Conservation (phyloP, 495 filamentous ascomycete genomes). For the Pseudevernia furfuracea region DNA sequence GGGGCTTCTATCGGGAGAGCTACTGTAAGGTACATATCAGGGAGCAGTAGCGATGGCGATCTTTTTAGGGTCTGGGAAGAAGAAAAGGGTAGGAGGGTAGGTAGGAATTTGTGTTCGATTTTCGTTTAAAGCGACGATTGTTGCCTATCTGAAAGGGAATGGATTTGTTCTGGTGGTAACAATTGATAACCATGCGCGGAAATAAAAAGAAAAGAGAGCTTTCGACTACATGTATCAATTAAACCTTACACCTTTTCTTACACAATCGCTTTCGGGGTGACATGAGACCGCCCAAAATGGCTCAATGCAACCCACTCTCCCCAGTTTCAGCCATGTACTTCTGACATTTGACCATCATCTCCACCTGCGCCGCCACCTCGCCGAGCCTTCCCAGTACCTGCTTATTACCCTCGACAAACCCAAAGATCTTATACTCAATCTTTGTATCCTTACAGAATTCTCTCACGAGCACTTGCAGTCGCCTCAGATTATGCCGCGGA, state of each 20-base stretch:
- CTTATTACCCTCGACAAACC: slow-evolving; percentile 30
- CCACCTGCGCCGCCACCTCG: slow-evolving; percentile 19
- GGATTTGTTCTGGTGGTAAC: too few relatives aligned
- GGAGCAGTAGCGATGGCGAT: background rate
- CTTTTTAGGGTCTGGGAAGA: background rate
- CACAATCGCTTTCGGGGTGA: background rate
- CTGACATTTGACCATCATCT: slow-evolving; percentile 20
- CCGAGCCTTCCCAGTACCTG: slow-evolving; percentile 16
- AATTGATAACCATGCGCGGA: too few relatives aligned
- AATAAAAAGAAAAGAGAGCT: too few relatives aligned
- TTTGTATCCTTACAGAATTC: slow-evolving; percentile 39
- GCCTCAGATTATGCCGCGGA: slow-evolving; percentile 41
- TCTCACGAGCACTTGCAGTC: slow-evolving; percentile 35
- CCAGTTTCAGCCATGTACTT: slow-evolving; percentile 22
- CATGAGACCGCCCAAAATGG: background rate
- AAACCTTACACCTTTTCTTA: too few relatives aligned
- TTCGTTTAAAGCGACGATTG: too few relatives aligned
- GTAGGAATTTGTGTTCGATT: too few relatives aligned
- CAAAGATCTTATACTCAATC: slow-evolving; percentile 37
- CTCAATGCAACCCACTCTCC: slow-evolving; percentile 28
- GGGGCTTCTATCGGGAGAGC: too few relatives aligned
- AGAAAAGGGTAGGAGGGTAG: too few relatives aligned
- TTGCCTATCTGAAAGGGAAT: too few relatives aligned
- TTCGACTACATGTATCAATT: too few relatives aligned
- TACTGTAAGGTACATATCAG: too few relatives aligned